Base-by-base conservation (phyloP, 176 grass and related monocot species). In the Musa itinerans region DNA sequence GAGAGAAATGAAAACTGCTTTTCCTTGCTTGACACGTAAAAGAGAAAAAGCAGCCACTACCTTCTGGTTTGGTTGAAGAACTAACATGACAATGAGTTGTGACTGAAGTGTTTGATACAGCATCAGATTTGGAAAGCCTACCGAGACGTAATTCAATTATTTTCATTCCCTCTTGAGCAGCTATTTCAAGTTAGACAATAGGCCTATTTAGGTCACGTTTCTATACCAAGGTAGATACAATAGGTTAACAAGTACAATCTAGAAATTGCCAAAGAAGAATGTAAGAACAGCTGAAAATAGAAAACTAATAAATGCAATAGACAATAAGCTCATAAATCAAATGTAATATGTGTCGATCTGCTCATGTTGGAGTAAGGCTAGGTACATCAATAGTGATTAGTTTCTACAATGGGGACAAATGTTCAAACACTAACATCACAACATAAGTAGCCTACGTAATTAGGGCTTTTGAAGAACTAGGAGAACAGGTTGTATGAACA, bases 121-220 rank as follows among this genome's bases (percentile, higher is more conserved):
- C 68, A 66, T 81, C 84, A 65, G 86, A 71, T 20, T 81, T 54
- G 68, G 94, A 86, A 87, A 94, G 88, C 73, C 83, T 86, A 17
- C 84, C 84, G 81, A 99, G 88, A 20, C 85, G 88, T 52, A 92
- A 68, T 81, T 94, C 90, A 51, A 84, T 91, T 75, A 94, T 87
- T 75, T 99, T 99, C 63, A 93, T 74, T 53, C 94, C 88, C 83
- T 99, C 95, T 24, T 94, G 86, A 74, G 90, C 90, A 68, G 95
- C 90, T 76, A 12, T 74, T 80, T 99, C 90, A 77, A 99, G 83
- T 69, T 99, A 90, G 72, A 92, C 73, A 63, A 99, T 86, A 68
- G 95, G 86, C 72, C 84, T 89, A 81, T 99, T 99, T n/a, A 52
- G 14, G 29, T 91, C 94, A 68, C 90, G 90, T 71, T 84, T 89